Evolutionary conservation across 23 red algal genomes (phyloP), one percentile per base, ranked within the genome.

Genomic region (Pyropia yezoensis): DNA sequence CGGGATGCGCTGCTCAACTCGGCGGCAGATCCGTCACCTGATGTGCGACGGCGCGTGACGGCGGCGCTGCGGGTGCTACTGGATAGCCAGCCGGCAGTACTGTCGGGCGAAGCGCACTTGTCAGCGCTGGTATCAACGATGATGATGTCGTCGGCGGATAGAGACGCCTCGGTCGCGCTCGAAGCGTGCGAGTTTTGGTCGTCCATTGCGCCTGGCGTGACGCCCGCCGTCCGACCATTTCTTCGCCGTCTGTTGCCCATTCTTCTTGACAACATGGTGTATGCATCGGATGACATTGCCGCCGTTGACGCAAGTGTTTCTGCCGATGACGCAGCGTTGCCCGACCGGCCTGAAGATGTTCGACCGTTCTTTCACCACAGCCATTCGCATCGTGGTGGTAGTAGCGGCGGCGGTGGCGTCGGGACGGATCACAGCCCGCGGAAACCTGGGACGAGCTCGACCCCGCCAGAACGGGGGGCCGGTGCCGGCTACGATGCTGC

Each of bases 101-200:
- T 93, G 65, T 52, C 70, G 13, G 12, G 39, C 12, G 39, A 47
- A 13, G 66, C 79, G 5, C 71, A 93, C 53, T 33, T 93, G 68
- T 74, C 47, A 23, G 67, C 63, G 45, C 59, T 85, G 26, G 73
- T 92, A 60, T 61, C 76, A 69, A 82, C 73, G 60, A 93, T 93
- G 88, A 59, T 93, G 25, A 49, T 28, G 16, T 64, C 79, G 18
- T 76, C 79, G 39, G 66, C 33, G 7, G 66, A 86, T 51, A 28
- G 21, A 20, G 65, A 72, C 32, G 49, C 71, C 33, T 50, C 66
- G 2, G 73, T 93, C 24, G 88, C 79, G 24, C 75, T 74, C 13
- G 88, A 93, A 26, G 88, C 88, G 63, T 85, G 66, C 50, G 88
- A 93, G 74, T 93, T 93, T 78, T 93, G 88, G 88, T 59, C 62